These are phyloP conservation scores for Daldinia sp. DNA, from an alignment of 2,329 filamentous ascomycete species.

Conservation along the genomic window DNA sequence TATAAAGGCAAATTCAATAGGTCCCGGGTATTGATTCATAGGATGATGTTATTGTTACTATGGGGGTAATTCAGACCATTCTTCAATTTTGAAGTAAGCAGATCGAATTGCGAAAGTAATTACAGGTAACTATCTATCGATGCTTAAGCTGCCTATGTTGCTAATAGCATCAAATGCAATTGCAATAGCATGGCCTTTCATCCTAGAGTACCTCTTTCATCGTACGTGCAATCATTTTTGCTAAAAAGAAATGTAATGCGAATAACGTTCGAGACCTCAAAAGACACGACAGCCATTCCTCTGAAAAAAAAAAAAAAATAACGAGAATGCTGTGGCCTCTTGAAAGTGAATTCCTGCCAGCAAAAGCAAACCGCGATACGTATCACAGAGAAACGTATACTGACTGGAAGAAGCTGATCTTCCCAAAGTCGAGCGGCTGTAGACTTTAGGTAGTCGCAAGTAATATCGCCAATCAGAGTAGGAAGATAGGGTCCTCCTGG, in stretches of 20 bases:
- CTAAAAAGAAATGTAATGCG: background rate
- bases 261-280: background rate
- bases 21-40: too few species aligned
- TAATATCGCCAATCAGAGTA: background rate
- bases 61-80: background rate
- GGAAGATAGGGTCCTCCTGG: slow-evolving; percentile 2
- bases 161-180: background rate
- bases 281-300: background rate
- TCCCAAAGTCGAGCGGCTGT: background rate
- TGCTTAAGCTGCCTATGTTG: background rate
- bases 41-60: too few species aligned
- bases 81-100: background rate
- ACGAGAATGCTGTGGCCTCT: background rate
- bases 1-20: too few species aligned
- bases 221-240: background rate
- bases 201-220: background rate
- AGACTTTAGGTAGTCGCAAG: too few species aligned
- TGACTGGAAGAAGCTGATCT: background rate
- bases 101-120: too few species aligned
- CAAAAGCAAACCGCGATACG: background rate
- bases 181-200: background rate
- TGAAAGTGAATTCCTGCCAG: background rate
- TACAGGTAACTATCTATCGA: background rate
- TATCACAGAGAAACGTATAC: background rate
- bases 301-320: background rate